Base-by-base conservation (phyloP, 768 basidiomycete genomes). In the Mycena floridula region DNA sequence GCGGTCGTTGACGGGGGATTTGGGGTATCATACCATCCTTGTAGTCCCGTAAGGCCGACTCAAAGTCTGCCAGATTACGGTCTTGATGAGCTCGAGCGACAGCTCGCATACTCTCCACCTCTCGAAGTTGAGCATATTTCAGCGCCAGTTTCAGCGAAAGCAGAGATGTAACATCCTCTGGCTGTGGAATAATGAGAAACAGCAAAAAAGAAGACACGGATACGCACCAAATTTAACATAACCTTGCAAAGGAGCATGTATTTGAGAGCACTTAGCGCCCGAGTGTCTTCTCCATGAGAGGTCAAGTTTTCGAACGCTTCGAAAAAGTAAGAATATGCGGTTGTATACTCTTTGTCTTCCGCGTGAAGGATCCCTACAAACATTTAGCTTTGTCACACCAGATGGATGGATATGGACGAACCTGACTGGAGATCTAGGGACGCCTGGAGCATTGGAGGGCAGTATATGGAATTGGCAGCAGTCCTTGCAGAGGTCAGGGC, bases 171-270 rank as follows among this genome's bases (percentile, higher is more conserved):
- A 98, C 90, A 56, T 99, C 96, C 60, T 97, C 95, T 0, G 94
- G 85, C 93, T 97, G 41, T 22, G 30, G 26, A 23, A 45, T 5
- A 25, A 23, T 49, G 23, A 37, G 22, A 42, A 25, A 44, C 7
- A 39, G 28, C 21, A 35, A 13, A 8, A 13, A 15, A 20, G n/a
- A 26, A 37, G 32, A 25, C 13, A 25, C 4, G 11, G 9, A 38
- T 32, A 72, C 83, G 51, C 48, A 95, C 94, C 59, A 95, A 62
- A 57, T 92, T 92, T 50, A 98, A 72, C 95, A 99, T 99, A 59
- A 99, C 85, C 62, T 99, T 98, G 65, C 96, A 99, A 37, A 97
- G 63, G 13, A 97, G 73, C 95, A 98, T 96, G 64, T 99, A 98
- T 65, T 99, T 98, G 52, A 99, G 70, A 4, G 92, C 92, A 2